phyloP scores from a whole-genome alignment of 371 early-diverging fungal species.

The Mortierella sp. region DNA sequence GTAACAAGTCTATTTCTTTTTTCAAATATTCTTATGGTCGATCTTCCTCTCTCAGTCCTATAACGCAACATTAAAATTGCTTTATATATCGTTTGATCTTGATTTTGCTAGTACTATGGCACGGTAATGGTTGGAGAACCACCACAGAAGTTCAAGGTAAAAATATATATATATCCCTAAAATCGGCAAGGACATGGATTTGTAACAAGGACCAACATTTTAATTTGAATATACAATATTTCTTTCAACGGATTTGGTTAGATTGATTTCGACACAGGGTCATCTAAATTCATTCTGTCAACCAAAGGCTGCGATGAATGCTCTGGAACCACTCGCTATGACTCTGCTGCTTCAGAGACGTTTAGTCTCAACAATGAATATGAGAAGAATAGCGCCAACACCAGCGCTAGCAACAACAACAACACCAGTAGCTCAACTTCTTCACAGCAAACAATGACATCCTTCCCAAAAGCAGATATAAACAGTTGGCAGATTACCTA shows the following conservation, averaged over 20 bases:
- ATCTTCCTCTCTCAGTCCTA: neutral
- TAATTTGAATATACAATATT: neutral
- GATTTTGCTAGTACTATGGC: constrained; percentile 41
- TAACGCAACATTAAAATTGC: too few species aligned
- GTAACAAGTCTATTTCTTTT: constrained; percentile 19
- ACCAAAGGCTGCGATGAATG: constrained; percentile 64
- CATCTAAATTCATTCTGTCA: constrained; percentile 71
- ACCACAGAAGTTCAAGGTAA: constrained; percentile 65
- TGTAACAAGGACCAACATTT: too few species aligned
- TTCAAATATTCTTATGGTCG: neutral
- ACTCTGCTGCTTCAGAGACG: constrained; percentile 63
- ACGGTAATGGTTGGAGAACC: constrained; percentile 73
- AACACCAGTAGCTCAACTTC: too few species aligned
- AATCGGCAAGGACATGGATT: too few species aligned
- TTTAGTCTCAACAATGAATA: constrained; percentile 57
- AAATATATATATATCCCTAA: too few species aligned
- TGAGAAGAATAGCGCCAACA: neutral
- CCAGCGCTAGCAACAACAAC: too few species aligned
- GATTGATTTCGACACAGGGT: constrained; percentile 78
- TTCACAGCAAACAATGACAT: neutral
- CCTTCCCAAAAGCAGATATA: neutral
- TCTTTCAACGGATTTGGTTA: neutral
- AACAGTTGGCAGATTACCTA: constrained; percentile 67
- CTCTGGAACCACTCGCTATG: constrained; percentile 67
- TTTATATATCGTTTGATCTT: too few species aligned